These are phyloP conservation scores for Ophiostoma ulmi DNA, from an alignment of 2,329 filamentous ascomycete genomes.

Conservation along the genomic window DNA sequence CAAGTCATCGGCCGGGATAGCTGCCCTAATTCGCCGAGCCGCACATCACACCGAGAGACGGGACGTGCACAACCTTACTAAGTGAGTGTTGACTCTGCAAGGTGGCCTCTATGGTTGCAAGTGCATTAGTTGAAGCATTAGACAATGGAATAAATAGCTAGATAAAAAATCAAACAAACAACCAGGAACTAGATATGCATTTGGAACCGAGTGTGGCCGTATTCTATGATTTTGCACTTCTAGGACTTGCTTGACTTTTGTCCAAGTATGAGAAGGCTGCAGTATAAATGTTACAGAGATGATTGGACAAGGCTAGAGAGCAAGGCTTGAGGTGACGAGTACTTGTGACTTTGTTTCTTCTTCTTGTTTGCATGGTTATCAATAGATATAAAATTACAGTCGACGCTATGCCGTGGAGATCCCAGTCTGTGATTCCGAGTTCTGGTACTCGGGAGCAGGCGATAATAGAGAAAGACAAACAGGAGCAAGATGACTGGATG, in stretches of 20 bases:
- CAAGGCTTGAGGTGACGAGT: not conserved
- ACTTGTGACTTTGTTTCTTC: too few species aligned
- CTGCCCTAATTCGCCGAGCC: slow-evolving; percentile 4
- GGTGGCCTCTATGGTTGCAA: not conserved
- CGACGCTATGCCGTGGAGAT: not conserved
- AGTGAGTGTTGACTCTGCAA: not conserved
- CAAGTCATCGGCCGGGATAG: not conserved
- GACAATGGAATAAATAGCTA: not conserved
- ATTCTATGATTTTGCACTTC: too few species aligned
- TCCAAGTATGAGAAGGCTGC: not conserved
- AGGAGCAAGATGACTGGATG: not conserved
- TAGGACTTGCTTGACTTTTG: not conserved
- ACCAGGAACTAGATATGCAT: not conserved
- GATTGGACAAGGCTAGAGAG: not conserved
- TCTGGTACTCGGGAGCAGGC: not conserved
- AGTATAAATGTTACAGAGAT: not conserved
- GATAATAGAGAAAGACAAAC: not conserved
- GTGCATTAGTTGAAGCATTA: not conserved
- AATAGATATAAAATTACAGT: too few species aligned
- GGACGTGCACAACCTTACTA: not conserved
- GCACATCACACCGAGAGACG: slow-evolving; percentile 7
- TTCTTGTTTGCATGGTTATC: too few species aligned
- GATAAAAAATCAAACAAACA: too few species aligned
- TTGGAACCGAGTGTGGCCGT: not conserved
- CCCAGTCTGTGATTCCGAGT: not conserved